phyloP scores from a whole-genome alignment of 176 grass and related monocot genomes.

The Ensete glaucum region DNA sequence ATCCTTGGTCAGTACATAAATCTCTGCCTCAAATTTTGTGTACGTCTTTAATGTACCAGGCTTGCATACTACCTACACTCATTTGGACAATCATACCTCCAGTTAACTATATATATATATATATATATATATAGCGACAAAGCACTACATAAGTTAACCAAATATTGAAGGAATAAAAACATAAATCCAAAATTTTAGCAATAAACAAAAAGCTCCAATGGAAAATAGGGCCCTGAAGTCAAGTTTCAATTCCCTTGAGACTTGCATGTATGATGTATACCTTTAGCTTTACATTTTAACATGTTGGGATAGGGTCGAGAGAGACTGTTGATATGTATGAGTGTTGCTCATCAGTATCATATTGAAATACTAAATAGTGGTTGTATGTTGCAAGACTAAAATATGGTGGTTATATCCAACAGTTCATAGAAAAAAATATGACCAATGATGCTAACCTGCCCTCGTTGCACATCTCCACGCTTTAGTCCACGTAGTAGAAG shows the following conservation, averaged over 20 bases:
- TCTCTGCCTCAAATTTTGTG: constrained; percentile 80
- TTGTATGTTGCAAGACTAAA: background rate
- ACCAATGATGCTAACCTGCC: constrained; percentile 44
- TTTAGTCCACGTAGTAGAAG: constrained; percentile 93
- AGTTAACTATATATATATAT: background rate
- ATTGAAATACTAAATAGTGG: background rate
- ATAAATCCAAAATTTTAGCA: background rate
- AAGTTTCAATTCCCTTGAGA: background rate
- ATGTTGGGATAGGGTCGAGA: background rate
- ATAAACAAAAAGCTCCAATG: background rate
- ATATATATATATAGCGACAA: background rate
- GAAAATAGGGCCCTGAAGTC: background rate
- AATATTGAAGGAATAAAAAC: background rate
- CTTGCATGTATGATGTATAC: background rate
- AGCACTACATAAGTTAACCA: background rate
- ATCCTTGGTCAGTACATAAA: constrained; percentile 85
- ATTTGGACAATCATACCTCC: background rate
- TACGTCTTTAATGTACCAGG: constrained; percentile 75
- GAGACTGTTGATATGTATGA: background rate
- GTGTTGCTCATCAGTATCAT: background rate
- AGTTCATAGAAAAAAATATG: background rate
- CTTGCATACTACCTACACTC: constrained; percentile 71
- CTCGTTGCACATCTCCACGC: constrained; percentile 82
- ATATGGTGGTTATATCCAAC: background rate
- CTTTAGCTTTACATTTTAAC: background rate